Evolutionary conservation across 768 basidiomycete genomes (phyloP).

Genomic region (Lactifluus subvellereus): DNA sequence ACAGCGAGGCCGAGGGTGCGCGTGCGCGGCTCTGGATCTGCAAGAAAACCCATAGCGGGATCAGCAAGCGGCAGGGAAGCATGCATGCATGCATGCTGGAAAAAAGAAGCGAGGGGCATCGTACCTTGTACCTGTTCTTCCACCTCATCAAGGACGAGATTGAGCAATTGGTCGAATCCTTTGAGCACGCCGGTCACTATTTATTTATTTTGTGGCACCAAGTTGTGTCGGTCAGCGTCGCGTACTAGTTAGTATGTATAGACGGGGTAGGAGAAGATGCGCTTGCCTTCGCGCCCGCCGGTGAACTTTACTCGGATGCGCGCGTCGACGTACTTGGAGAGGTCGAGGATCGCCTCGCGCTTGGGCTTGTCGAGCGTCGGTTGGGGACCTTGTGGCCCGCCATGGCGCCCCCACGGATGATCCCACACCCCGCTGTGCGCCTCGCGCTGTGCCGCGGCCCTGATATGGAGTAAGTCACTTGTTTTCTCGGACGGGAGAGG

Average conservation of each 20-base stretch:
- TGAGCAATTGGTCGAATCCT: constrained; percentile 93
- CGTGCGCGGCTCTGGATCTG: constrained; percentile 59
- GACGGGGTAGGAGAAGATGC: constrained; percentile 3
- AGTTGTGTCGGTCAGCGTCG: too few relatives aligned
- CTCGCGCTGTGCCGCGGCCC: constrained; percentile 55
- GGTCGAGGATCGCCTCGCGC: constrained; percentile 91
- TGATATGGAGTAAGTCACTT: constrained; percentile 27
- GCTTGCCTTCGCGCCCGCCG: constrained; percentile 88
- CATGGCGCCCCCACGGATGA: constrained; percentile 40
- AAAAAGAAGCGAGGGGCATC: too few relatives aligned
- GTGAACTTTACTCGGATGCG: constrained; percentile 94
- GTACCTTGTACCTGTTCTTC: constrained; percentile 72
- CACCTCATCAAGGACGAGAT: constrained; percentile 95
- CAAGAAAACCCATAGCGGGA: neutral
- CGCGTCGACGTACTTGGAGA: constrained; percentile 90
- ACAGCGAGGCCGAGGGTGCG: constrained; percentile 81
- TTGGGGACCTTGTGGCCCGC: constrained; percentile 42
- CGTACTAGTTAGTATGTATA: too few relatives aligned
- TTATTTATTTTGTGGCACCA: neutral
- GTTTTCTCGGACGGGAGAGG: too few relatives aligned
- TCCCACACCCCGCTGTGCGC: constrained; percentile 36
- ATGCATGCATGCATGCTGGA: too few relatives aligned
- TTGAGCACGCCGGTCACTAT: constrained; percentile 88
- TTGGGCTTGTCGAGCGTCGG: constrained; percentile 69
- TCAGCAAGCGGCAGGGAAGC: neutral